Conservation (phyloP, 1,139 yeast species). For the Suhomyces atakaporum region DNA sequence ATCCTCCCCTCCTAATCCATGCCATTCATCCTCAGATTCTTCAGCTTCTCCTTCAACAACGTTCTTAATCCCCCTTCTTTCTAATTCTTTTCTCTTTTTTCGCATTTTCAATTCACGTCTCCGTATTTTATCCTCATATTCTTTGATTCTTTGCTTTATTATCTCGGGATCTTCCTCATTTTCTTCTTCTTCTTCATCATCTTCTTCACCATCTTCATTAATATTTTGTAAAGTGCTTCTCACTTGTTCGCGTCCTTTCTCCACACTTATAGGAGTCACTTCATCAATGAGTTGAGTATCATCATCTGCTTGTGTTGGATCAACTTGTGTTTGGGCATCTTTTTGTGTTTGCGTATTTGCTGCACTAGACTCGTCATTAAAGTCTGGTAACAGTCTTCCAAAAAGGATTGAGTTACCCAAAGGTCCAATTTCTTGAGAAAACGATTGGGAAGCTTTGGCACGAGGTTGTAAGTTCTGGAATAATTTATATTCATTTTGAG, state of each 20-base stretch:
- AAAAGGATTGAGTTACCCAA: constrained; percentile 8
- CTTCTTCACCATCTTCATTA: constrained; percentile 17
- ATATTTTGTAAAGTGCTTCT: constrained; percentile 13
- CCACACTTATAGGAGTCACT: constrained; percentile 30
- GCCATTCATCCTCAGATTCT: constrained; percentile 97
- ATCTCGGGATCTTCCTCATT: constrained; percentile 29
- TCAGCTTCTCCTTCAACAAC: constrained; percentile 85
- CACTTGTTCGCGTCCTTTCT: constrained; percentile 27
- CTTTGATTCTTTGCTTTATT: constrained; percentile 32
- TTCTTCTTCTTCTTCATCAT: constrained; percentile 25
- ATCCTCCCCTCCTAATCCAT: constrained; percentile 82
- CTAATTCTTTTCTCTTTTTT: constrained; percentile 50
- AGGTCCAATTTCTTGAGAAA: constrained; percentile 13
- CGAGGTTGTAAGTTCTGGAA: constrained; percentile 38
- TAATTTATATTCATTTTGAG: constrained; percentile 17
- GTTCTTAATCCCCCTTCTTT: constrained; percentile 50
- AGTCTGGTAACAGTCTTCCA: constrained; percentile 22
- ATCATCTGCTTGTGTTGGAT: constrained; percentile 21
- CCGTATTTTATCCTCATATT: constrained; percentile 42
- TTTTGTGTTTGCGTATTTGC: constrained; percentile 13
- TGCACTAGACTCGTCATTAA: constrained; percentile 24
- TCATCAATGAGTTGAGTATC: constrained; percentile 9
- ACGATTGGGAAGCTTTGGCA: constrained; percentile 3
- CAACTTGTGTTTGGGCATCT: constrained; percentile 11
- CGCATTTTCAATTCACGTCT: constrained; percentile 40